Base-by-base conservation (phyloP, 73 alveolate genomes). In the Paramecium biaurelia region DNA sequence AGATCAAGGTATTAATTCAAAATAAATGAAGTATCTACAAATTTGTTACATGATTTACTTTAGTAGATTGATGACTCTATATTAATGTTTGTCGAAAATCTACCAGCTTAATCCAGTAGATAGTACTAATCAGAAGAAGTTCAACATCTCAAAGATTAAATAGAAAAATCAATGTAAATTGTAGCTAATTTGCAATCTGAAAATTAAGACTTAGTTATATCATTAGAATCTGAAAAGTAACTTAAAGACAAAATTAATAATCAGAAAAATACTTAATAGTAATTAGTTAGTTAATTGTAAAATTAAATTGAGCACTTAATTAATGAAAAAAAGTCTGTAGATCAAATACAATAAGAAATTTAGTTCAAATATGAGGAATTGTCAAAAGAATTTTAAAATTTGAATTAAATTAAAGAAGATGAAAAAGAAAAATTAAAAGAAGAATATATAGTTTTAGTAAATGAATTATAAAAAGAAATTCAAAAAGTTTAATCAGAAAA, bases 61-160 rank as follows among this genome's bases (percentile, higher is more conserved):
- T 32, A 67, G 10, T 67, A 67, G 45, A 24, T 67, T 14, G 84
- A 67, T 14, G 84, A 67, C n/a, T 67, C 49, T 7, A 32, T 67
- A 12, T 26, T 26, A 15, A 67, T 67, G 84, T 67, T 67, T 32
- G 84, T 67, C 0, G 84, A 67, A 23, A 67, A 67, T 10, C 11
- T 67, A 21, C 84, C 84, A 14, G 84, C 84, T 26, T 24, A 67
- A 67, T 67, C 84, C 38, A 67, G 84, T 67, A 67, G 84, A 67
- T 7, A 20, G 2, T 30, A 32, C 11, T 67, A 67, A 67, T 12
- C 38, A 12, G 84, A 67, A 8, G 84, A 67, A 32, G 45, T 67
- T 26, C 14, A 67, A 67, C 84, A 67, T 67, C 7, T 67, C 4
- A 67, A 67, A 26, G 84, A 67, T 12, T 24, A 67, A 24, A 67